Conservation (phyloP, 352 stramenopile genomes). For the Pythium aphanidermatum region DNA sequence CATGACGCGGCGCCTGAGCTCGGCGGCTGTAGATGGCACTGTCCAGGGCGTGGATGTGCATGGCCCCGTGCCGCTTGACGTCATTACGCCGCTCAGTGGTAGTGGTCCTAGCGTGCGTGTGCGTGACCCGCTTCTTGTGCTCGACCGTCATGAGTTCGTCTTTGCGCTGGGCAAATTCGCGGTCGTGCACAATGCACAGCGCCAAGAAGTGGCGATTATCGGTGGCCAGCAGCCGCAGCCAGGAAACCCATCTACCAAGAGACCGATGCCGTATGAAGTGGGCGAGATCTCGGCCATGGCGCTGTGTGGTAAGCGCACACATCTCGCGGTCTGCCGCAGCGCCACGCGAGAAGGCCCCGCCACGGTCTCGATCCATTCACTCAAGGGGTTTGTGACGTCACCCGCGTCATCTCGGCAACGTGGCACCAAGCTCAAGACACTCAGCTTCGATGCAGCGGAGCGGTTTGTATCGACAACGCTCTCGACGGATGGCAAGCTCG, state of each 20-base stretch:
- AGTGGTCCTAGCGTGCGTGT: slow-evolving; percentile 44
- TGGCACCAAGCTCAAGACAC: slow-evolving; percentile 25
- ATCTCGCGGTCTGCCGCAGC: slow-evolving; percentile 48
- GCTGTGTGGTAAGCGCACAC: slow-evolving; percentile 45
- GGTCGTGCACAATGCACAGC: slow-evolving; percentile 59
- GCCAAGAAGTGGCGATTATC: slow-evolving; percentile 52
- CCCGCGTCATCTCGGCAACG: not conserved
- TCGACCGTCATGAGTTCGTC: slow-evolving; percentile 57
- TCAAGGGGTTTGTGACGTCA: slow-evolving; percentile 7
- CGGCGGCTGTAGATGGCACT: not conserved
- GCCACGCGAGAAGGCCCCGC: slow-evolving; percentile 17
- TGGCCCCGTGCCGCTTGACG: slow-evolving; percentile 12
- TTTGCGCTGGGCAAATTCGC: slow-evolving; percentile 58
- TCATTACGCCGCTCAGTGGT: slow-evolving; percentile 28
- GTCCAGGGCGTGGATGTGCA: slow-evolving; percentile 4
- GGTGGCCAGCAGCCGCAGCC: slow-evolving; percentile 15
- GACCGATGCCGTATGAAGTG: slow-evolving; percentile 9
- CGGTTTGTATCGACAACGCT: slow-evolving; percentile 46
- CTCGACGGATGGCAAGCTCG: slow-evolving; percentile 62
- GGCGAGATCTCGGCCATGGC: slow-evolving; percentile 68
- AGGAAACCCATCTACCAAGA: not conserved
- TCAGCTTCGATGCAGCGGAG: slow-evolving; percentile 38
- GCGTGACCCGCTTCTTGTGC: slow-evolving; percentile 46
- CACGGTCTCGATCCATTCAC: slow-evolving; percentile 19
- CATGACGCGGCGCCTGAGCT: not conserved